phyloP scores from a whole-genome alignment of 2,329 filamentous ascomycete genomes.

The Colletotrichum costaricense region DNA sequence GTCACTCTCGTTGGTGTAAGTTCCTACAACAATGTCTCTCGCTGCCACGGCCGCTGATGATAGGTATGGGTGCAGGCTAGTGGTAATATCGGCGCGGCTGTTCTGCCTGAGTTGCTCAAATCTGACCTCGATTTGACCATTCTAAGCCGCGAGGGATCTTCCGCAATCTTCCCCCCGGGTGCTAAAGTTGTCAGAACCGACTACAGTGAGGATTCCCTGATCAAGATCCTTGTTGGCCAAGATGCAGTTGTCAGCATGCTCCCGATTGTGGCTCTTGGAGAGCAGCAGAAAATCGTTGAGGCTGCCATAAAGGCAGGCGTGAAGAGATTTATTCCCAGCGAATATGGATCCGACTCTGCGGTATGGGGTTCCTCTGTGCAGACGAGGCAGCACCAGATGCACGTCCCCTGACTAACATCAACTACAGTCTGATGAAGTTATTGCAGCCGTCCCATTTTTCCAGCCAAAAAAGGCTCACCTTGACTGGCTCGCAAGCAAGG shows the following conservation, averaged over 20 bases:
- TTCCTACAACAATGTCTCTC: background rate
- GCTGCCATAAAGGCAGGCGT: slow-evolving; percentile 64
- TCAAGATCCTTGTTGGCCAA: slow-evolving; percentile 24
- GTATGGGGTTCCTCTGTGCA: background rate
- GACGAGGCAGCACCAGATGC: too few species aligned
- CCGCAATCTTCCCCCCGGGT: background rate
- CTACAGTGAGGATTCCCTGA: background rate
- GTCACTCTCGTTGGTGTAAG: background rate
- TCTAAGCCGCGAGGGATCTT: background rate
- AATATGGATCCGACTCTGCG: slow-evolving; percentile 59
- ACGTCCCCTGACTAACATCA: background rate
- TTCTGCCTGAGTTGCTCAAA: slow-evolving; percentile 6
- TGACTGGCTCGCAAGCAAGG: slow-evolving; percentile 40
- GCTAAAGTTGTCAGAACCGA: slow-evolving; percentile 11
- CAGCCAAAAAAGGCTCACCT: slow-evolving; percentile 7
- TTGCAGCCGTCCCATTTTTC: slow-evolving; percentile 8
- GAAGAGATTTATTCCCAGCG: slow-evolving; percentile 62
- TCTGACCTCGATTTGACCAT: slow-evolving; percentile 9
- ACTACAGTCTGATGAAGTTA: background rate
- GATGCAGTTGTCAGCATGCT: slow-evolving; percentile 52
- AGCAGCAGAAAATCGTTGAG: slow-evolving; percentile 56
- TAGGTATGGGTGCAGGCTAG: background rate
- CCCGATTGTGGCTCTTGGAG: slow-evolving; percentile 37
- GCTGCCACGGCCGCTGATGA: too few species aligned
- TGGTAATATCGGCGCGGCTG: slow-evolving; percentile 4